Percentiles rank a stretch among this genome's conserved stretches.
These are phyloP conservation scores for Dictyophora rubrovolvata DNA, from an alignment of 768 basidiomycete genomes.

Conservation along the genomic window DNA sequence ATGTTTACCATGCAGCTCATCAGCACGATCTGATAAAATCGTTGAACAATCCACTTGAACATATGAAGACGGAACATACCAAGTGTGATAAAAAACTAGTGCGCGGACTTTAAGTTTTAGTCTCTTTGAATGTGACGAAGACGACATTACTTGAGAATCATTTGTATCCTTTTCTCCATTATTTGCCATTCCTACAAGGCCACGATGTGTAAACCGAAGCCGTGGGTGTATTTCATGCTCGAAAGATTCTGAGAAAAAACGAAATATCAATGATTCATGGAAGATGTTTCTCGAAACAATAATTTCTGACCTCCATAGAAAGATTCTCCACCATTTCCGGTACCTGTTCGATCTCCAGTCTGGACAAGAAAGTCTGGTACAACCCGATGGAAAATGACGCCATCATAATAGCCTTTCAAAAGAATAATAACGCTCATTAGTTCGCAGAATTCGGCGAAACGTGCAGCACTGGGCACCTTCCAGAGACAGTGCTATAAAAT, in stretches of 20 bases:
- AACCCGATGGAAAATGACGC: slow-evolving; percentile 89
- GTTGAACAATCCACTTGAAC: not conserved
- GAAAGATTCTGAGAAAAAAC: slow-evolving; percentile 59
- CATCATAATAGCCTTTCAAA: slow-evolving; percentile 82
- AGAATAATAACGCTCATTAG: not conserved
- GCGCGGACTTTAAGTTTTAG: not conserved
- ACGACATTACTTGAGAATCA: slow-evolving; percentile 53
- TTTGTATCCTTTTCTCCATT: slow-evolving; percentile 80
- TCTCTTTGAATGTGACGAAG: not conserved
- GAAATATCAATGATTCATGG: slow-evolving; percentile 16
- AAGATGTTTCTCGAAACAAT: not conserved
- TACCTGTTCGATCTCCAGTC: slow-evolving; percentile 87
- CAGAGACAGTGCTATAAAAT: slow-evolving; percentile 80
- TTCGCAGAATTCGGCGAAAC: not conserved
- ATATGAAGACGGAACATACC: slow-evolving; percentile 34
- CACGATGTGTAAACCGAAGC: slow-evolving; percentile 80
- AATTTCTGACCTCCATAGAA: slow-evolving; percentile 70
- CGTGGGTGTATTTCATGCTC: slow-evolving; percentile 93
- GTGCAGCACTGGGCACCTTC: slow-evolving; percentile 52
- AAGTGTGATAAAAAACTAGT: slow-evolving; percentile 76
- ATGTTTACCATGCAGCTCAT: slow-evolving; percentile 89
- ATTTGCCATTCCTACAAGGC: slow-evolving; percentile 92
- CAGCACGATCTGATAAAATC: slow-evolving; percentile 62
- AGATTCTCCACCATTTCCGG: slow-evolving; percentile 87
- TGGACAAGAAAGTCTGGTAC: slow-evolving; percentile 91